Evolutionary conservation across 2,329 filamentous ascomycete species (phyloP), one percentile per base, ranked within the genome.

Genomic region (Fusarium veterinarium): DNA sequence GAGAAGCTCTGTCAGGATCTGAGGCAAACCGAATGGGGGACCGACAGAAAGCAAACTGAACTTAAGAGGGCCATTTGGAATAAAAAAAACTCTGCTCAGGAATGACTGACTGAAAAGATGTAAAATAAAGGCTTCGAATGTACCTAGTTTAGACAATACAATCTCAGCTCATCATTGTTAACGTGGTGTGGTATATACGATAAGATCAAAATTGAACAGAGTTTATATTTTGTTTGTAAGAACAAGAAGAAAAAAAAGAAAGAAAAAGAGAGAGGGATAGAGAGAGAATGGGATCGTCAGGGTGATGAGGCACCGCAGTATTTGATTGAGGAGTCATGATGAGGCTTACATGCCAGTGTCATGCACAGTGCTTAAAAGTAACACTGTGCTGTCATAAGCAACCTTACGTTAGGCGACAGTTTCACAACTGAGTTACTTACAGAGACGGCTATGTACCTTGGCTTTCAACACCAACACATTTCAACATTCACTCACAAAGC

Each of bases 1-100:
- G 72, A 76, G n/a, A 55, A 49, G 20, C 52, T 80, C n/a, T 76
- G 75, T 19, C 44, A 60, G n/a, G 19, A 64, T 14, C 56, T 79
- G 44, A 42, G 51, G 1, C 8, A 28, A 23, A 11, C 17, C 8
- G 12, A 51, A 11, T 51, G 42, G 25, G 20, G 20, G 8, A 30
- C 10, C 6, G 13, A 13, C 20, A n/a, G 8, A n/a, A 8, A 14
- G 17, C 10, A n/a, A 13, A 12, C 14, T n/a, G 9, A 11, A 7
- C 5, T 25, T 3, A 44, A 58, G 19, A 17, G 38, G 48, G 9
- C 13, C 13, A 28, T 16, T 37, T 25, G 20, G 11, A 20, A n/a
- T 5, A 13, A 13, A 41, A 13, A 17, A 20, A 8, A 30, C 11
- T 14, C 25, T 10, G 14, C n/a, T 30, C 14, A 41, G 46, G 59